Evolutionary conservation across 2,329 filamentous ascomycete genomes (phyloP).

Genomic region (Sarocladium brachiariae): DNA sequence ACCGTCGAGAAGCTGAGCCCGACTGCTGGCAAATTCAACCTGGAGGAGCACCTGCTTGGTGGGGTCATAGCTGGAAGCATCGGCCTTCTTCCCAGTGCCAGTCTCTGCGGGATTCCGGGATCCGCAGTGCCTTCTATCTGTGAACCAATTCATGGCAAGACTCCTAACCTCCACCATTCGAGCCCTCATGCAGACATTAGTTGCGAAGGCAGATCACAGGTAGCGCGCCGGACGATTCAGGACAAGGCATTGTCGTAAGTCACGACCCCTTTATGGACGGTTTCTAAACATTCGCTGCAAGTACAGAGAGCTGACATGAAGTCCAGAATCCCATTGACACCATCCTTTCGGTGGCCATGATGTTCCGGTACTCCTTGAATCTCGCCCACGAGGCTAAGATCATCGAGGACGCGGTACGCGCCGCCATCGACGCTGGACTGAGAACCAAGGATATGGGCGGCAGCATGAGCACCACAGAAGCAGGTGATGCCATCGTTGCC

Average conservation of each 20-base stretch:
- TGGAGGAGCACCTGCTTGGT: constrained; percentile 80
- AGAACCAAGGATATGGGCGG: constrained; percentile 84
- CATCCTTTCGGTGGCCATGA: constrained; percentile 89
- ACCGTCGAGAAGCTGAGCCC: constrained; percentile 64
- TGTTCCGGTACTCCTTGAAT: constrained; percentile 87
- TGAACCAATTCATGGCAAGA: constrained; percentile 18
- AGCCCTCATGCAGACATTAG: too few relatives aligned
- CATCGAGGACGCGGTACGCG: constrained; percentile 75
- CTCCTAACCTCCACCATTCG: constrained; percentile 12
- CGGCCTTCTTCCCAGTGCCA: constrained; percentile 18
- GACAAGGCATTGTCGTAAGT: constrained; percentile 31
- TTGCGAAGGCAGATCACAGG: constrained; percentile 40
- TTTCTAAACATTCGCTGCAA: constrained; percentile 11
- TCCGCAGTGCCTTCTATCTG: constrained; percentile 16
- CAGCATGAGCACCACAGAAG: constrained; percentile 61
- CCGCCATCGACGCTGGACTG: constrained; percentile 70
- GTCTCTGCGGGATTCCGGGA: constrained; percentile 18
- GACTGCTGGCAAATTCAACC: constrained; percentile 69
- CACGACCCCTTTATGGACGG: constrained; percentile 5
- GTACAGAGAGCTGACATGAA: constrained; percentile 13
- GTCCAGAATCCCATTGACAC: constrained; percentile 65
- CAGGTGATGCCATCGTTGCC: constrained; percentile 64
- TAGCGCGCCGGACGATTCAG: constrained; percentile 88
- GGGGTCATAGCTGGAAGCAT: constrained; percentile 48
- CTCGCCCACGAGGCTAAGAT: constrained; percentile 69